Evolutionary conservation across 2,329 filamentous ascomycete genomes (phyloP).

Genomic region (Sporothrix brunneoviolacea): DNA sequence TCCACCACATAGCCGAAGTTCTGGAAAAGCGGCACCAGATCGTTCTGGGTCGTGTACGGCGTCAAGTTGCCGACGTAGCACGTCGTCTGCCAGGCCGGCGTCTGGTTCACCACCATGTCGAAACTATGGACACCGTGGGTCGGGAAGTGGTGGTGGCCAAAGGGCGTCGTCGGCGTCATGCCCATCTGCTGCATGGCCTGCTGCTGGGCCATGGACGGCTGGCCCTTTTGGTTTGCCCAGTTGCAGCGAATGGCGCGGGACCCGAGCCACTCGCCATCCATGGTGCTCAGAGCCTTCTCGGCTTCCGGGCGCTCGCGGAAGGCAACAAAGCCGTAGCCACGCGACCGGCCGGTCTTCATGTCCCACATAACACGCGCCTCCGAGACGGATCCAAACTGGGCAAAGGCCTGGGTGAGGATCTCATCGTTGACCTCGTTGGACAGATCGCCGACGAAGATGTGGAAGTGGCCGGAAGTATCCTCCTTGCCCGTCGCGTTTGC

Average conservation of each 20-base stretch:
- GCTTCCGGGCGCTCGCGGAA: conserved; percentile 91
- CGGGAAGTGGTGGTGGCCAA: conserved; percentile 95
- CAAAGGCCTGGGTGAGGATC: conserved; percentile 86
- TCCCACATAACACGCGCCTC: conserved; percentile 99
- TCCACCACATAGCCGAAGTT: conserved; percentile 98
- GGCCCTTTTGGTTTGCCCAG: conserved; percentile 99
- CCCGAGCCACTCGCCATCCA: conserved; percentile 99
- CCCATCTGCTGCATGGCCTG: conserved; percentile 96
- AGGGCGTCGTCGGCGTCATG: conserved; percentile 94
- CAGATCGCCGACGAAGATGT: conserved; percentile 96
- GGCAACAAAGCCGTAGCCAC: conserved; percentile 95
- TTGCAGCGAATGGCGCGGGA: conserved; percentile 98
- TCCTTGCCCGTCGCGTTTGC: conserved; percentile 92
- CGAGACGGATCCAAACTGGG: conserved; percentile 89
- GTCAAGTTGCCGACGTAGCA: conserved; percentile 97
- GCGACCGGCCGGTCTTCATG: conserved; percentile 98
- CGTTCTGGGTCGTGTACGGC: conserved; percentile 89
- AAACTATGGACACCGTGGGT: conserved; percentile 95
- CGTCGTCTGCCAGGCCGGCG: conserved; percentile 95
- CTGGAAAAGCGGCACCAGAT: conserved; percentile 95
- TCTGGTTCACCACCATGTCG: conserved; percentile 93
- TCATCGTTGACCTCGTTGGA: conserved; percentile 99
- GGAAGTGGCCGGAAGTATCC: conserved; percentile 96
- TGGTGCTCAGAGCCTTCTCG: conserved; percentile 91
- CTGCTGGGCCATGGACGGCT: conserved; percentile 96